These are phyloP conservation scores for Arachis hypogaea DNA, from an alignment of 306 rosid genomes.

Conservation along the genomic window DNA sequence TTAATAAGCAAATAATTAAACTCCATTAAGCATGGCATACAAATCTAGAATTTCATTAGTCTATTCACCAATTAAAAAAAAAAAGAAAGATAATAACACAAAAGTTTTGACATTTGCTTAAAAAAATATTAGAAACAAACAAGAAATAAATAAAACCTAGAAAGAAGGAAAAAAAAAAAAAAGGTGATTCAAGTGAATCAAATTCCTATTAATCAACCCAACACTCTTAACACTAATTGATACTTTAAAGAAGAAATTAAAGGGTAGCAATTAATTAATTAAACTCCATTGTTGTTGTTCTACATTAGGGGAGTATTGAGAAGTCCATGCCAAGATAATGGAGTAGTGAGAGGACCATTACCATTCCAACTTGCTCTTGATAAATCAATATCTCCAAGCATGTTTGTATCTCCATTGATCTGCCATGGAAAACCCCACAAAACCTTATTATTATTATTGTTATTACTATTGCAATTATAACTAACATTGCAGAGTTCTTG, in stretches of 20 bases:
- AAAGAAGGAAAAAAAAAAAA: not conserved
- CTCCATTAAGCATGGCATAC: constrained; percentile 21
- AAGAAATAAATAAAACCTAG: not conserved
- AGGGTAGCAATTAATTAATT: constrained; percentile 3
- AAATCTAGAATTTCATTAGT: constrained; percentile 54
- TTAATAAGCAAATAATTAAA: no score
- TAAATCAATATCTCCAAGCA: constrained; percentile 55
- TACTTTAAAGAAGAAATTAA: constrained; percentile 37
- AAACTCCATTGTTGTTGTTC: constrained; percentile 40
- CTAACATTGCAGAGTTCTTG: constrained; percentile 63
- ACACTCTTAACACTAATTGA: constrained; percentile 41
- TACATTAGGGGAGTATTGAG: constrained; percentile 88
- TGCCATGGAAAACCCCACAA: constrained; percentile 96
- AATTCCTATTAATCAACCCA: constrained; percentile 39
- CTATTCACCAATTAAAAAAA: constrained; percentile 45
- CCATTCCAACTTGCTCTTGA: constrained; percentile 86
- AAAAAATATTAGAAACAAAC: not conserved
- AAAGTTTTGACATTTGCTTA: constrained; percentile 38
- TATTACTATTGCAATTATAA: constrained; percentile 6
- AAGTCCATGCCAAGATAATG: constrained; percentile 86
- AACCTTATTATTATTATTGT: constrained; percentile 40
- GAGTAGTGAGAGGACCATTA: constrained; percentile 14
- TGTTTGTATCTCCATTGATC: constrained; percentile 59
- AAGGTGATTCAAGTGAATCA: constrained; percentile 49
- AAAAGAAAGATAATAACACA: constrained; percentile 15